Conservation (phyloP, 352 stramenopile species). For the Phytophthora parvispora region DNA sequence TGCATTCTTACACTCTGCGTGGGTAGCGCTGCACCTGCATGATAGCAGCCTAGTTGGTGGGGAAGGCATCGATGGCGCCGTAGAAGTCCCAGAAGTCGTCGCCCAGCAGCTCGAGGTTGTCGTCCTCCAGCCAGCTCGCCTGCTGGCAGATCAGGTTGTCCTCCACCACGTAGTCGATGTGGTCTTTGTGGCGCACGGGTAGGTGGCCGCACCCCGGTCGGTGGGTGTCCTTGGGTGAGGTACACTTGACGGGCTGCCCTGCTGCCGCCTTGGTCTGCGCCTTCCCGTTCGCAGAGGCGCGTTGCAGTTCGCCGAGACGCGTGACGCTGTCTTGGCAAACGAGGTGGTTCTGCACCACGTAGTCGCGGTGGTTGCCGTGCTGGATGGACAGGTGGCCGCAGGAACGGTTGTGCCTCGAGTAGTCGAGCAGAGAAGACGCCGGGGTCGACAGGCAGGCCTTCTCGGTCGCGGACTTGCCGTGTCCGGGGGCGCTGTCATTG, state of each 20-base stretch:
- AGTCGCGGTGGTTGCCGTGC: constrained; percentile 84
- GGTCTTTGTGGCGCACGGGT: constrained; percentile 78
- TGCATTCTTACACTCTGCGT: background rate
- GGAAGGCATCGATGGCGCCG: constrained; percentile 69
- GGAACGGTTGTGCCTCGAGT: constrained; percentile 67
- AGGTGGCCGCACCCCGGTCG: constrained; percentile 77
- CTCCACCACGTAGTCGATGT: constrained; percentile 89
- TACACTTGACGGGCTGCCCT: constrained; percentile 22
- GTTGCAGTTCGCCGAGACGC: constrained; percentile 45
- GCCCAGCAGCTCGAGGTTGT: constrained; percentile 74
- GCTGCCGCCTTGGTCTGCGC: constrained; percentile 11
- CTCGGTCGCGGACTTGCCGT: constrained; percentile 24
- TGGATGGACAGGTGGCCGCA: constrained; percentile 84
- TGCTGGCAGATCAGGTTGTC: constrained; percentile 85
- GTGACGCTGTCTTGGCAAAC: constrained; percentile 82
- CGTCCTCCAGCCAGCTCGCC: constrained; percentile 60
- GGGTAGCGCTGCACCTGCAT: no score
- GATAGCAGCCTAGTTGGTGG: constrained; percentile 27
- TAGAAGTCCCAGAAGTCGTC: constrained; percentile 91
- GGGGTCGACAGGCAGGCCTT: constrained; percentile 38
- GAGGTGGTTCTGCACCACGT: constrained; percentile 86
- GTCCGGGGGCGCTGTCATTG: constrained; percentile 1
- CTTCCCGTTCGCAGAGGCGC: constrained; percentile 10
- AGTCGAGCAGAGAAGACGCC: constrained; percentile 53
- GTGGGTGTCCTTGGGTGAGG: constrained; percentile 53